Percentiles rank a stretch among this genome's conserved stretches.
These are phyloP conservation scores for Penicillium steckii DNA, from an alignment of 495 filamentous ascomycete species.

Conservation along the genomic window DNA sequence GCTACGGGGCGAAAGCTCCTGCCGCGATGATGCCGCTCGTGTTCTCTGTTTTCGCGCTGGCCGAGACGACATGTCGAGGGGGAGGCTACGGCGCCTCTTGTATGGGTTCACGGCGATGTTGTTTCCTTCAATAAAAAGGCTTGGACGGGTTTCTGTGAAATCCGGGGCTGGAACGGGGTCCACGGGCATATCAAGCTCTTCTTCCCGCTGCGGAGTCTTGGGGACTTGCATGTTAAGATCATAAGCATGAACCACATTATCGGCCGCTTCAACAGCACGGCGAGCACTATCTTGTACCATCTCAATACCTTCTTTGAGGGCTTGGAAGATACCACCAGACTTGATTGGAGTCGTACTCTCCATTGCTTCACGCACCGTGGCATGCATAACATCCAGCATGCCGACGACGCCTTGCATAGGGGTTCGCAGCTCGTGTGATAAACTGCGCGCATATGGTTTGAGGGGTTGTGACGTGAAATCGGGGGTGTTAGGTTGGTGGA, in stretches of 20 bases:
- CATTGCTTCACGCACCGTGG: conserved; percentile 70
- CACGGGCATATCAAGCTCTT: conserved; percentile 33
- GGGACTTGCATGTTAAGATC: conserved; percentile 83
- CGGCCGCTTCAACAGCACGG: conserved; percentile 76
- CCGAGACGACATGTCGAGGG: conserved; percentile 32
- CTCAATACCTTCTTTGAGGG: conserved; percentile 72
- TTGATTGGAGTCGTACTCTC: conserved; percentile 51
- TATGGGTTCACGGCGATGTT: conserved; percentile 46
- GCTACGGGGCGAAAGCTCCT: conserved; percentile 49
- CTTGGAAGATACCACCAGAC: conserved; percentile 56
- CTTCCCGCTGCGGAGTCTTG: conserved; percentile 51
- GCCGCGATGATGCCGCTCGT: conserved; percentile 31
- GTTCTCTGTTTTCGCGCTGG: conserved; percentile 40
- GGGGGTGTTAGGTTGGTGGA: conserved; percentile 17
- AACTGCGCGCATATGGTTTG: conserved; percentile 73
- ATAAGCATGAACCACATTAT: conserved; percentile 86
- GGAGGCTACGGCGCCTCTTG: conserved; percentile 50
- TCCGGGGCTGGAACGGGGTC: conserved; percentile 16
- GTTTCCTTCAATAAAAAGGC: conserved; percentile 44
- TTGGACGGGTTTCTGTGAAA: conserved; percentile 32
- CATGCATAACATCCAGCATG: conserved; percentile 85
- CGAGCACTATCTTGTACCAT: conserved; percentile 79
- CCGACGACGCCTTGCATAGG: conserved; percentile 86
- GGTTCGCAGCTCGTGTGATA: conserved; percentile 78
- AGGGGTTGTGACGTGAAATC: conserved; percentile 60